A percentile compares a stretch with the other conserved stretches of the same genome.
These are phyloP conservation scores for Pichiaceae sp. DNA, from an alignment of 1,139 yeast species.

Conservation along the genomic window DNA sequence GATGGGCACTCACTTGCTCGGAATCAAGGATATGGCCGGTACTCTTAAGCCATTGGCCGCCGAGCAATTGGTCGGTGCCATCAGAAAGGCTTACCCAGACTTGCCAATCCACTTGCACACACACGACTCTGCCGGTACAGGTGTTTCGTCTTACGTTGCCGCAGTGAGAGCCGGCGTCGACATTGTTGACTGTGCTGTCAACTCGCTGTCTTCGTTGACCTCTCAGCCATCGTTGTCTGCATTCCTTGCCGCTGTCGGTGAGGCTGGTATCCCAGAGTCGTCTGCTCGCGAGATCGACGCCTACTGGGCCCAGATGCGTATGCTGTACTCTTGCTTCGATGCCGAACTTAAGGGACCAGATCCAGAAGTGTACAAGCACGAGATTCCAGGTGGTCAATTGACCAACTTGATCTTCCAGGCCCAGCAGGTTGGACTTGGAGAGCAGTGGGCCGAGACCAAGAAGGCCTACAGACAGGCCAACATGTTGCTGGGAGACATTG, in stretches of 20 bases:
- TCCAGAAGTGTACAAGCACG: conserved; percentile 97
- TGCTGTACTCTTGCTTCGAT: conserved; percentile 92
- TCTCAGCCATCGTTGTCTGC: conserved; percentile 97
- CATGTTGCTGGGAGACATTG: conserved; percentile 85
- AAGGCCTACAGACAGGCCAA: conserved; percentile 89
- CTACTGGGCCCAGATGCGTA: conserved; percentile 98
- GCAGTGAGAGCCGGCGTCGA: conserved; percentile 96
- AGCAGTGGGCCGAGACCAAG: conserved; percentile 93
- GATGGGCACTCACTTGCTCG: conserved; percentile 95
- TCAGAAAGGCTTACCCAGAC: conserved; percentile 82
- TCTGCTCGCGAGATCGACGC: conserved; percentile 77
- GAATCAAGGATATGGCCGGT: conserved; percentile 99
- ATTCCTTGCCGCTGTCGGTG: conserved; percentile 79
- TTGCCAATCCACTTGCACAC: conserved; percentile 98
- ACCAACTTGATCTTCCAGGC: conserved; percentile 98
- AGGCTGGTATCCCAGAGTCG: conserved; percentile 61
- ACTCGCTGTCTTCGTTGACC: conserved; percentile 97
- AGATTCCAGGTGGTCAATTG: conserved; percentile 98
- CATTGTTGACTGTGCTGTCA: conserved; percentile 94
- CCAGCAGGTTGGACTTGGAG: conserved; percentile 94
- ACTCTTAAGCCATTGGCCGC: conserved; percentile 96
- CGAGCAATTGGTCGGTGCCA: conserved; percentile 61
- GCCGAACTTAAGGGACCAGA: conserved; percentile 99
- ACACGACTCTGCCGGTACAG: conserved; percentile 99
- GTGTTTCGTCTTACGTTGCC: conserved; percentile 93